Conservation (phyloP, 306 rosid genomes). For the Quercus aquifolioides region DNA sequence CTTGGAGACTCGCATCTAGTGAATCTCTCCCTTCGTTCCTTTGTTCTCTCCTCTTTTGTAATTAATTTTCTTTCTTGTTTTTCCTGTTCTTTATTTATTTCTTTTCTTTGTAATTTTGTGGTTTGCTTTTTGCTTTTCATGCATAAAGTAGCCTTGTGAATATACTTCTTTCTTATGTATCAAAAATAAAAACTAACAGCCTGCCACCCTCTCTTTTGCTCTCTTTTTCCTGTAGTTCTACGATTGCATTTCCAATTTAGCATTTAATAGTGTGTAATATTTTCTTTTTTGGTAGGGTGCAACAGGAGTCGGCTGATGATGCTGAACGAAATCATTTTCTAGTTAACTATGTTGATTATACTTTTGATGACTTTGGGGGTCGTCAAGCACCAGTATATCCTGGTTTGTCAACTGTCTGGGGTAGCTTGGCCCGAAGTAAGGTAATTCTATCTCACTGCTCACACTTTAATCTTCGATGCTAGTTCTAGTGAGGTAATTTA, state of each 20-base stretch:
- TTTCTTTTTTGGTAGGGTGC: slow-evolving; percentile 67
- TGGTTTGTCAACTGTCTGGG: slow-evolving; percentile 98
- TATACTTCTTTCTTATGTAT: no score
- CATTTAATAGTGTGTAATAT: slow-evolving; percentile 8
- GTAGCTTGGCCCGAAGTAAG: slow-evolving; percentile 99
- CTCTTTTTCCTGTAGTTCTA: slow-evolving; percentile 4
- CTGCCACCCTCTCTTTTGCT: neutral
- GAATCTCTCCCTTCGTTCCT: no score
- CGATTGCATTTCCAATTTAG: slow-evolving; percentile 11
- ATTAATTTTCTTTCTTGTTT: no score
- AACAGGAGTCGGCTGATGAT: slow-evolving; percentile 97
- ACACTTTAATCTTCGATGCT: neutral
- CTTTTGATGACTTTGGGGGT: slow-evolving; percentile 99
- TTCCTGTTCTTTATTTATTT: no score
- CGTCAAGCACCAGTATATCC: slow-evolving; percentile 99
- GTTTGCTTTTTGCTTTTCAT: no score
- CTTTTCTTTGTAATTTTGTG: no score
- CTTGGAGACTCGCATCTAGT: no score
- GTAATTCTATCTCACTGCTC: slow-evolving; percentile 31
- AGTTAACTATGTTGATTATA: slow-evolving; percentile 91
- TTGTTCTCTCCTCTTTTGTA: no score
- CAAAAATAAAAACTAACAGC: neutral
- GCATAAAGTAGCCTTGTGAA: no score
- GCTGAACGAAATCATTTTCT: slow-evolving; percentile 95
- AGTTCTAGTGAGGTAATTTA: no score